Evolutionary conservation across 192 early-diverging fungal genomes (phyloP).

Genomic region (Rhizoclosmatium sp.): DNA sequence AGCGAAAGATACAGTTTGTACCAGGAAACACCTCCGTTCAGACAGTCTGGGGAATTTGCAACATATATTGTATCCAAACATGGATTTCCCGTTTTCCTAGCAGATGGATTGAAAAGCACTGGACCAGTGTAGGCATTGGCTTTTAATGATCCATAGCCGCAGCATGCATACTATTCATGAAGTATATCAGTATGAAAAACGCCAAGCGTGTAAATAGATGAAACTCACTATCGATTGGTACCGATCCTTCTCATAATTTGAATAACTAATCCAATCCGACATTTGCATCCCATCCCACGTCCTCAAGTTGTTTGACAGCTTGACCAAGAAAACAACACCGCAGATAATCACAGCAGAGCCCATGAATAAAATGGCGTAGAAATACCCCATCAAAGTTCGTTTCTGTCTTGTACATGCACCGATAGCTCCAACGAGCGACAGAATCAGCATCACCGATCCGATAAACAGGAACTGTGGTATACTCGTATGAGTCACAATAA

Average conservation of each 20-base stretch:
- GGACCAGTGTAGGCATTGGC: background rate
- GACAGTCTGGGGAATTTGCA: background rate
- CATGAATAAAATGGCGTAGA: background rate
- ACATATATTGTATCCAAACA: background rate
- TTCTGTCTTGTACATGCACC: conserved; percentile 18
- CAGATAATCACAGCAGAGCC: background rate
- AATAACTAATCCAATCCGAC: background rate
- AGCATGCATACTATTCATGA: conserved; percentile 3
- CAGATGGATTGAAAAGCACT: background rate
- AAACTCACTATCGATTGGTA: conserved; percentile 8
- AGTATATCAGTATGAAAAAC: too few relatives aligned
- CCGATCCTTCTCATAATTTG: conserved; percentile 2
- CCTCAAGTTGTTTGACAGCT: background rate
- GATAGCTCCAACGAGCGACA: background rate
- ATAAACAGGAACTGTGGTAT: background rate
- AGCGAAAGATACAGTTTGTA: background rate
- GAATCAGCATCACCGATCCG: background rate
- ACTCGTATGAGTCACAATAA: background rate
- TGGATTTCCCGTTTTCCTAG: background rate
- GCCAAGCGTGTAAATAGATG: background rate
- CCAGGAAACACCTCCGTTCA: background rate
- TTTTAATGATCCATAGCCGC: background rate
- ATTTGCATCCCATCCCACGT: background rate
- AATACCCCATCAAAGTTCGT: conserved; percentile 1
- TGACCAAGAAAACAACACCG: conserved; percentile 12